Percentiles rank a stretch among this genome's conserved stretches.
These are phyloP conservation scores for Setaria italica DNA, from an alignment of 202 grass and related monocot species.

Conservation along the genomic window DNA sequence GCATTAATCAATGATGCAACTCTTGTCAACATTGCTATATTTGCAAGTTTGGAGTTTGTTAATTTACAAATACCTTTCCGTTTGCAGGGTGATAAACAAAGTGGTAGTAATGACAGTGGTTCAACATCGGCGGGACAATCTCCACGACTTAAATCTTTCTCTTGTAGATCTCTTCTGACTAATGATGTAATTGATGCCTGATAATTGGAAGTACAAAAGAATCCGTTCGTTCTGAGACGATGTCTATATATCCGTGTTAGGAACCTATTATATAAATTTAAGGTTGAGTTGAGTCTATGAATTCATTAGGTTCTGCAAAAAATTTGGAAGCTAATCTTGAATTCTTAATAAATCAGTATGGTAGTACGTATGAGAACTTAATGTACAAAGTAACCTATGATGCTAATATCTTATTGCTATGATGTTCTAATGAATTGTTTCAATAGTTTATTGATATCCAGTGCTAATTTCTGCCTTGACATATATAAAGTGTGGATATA, in stretches of 20 bases:
- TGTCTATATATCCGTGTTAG: neutral
- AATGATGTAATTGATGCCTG: constrained; percentile 69
- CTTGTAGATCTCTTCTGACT: constrained; percentile 71
- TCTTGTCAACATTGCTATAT: constrained; percentile 12
- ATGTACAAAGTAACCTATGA: neutral
- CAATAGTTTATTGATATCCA: constrained; percentile 16
- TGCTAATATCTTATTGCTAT: constrained; percentile 1
- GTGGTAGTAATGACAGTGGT: constrained; percentile 68
- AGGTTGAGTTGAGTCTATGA: constrained; percentile 18
- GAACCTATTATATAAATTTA: neutral
- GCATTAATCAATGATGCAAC: constrained; percentile 26
- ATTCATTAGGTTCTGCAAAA: neutral
- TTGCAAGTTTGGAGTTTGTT: constrained; percentile 10
- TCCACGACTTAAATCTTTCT: constrained; percentile 67
- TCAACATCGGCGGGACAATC: constrained; percentile 73
- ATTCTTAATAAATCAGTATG: neutral
- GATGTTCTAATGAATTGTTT: constrained; percentile 22
- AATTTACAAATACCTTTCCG: constrained; percentile 28
- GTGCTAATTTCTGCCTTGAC: neutral
- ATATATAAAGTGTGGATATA: neutral
- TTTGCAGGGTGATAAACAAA: constrained; percentile 77
- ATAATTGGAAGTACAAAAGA: constrained; percentile 35
- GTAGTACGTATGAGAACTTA: neutral
- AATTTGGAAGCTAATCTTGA: constrained; percentile 11
- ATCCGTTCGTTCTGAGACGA: neutral